Conservation (phyloP, 1,284 basidiomycete species). For the Lignosus rhinocerotis region DNA sequence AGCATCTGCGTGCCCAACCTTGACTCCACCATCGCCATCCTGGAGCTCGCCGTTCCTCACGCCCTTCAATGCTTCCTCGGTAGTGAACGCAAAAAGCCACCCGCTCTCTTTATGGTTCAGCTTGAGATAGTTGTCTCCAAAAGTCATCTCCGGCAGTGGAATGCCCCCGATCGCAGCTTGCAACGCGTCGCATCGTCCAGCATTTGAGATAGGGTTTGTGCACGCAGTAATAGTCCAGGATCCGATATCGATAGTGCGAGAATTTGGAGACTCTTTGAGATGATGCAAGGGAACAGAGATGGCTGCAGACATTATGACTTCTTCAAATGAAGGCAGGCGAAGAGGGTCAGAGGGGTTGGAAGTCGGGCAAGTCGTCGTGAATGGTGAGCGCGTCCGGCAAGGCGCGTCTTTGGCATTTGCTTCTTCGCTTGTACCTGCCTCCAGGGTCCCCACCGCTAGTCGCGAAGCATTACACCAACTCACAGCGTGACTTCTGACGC, state of each 20-base stretch:
- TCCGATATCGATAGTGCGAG: conserved; percentile 62
- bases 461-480: background rate
- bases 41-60: conserved; percentile 81
- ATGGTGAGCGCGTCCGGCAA: conserved; percentile 15
- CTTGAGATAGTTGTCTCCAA: conserved; percentile 81
- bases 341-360: background rate
- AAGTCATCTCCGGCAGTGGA: conserved; percentile 96
- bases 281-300: conserved; percentile 59
- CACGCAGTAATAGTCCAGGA: conserved; percentile 67
- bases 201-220: conserved; percentile 76
- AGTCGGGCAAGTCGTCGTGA: conserved; percentile 10
- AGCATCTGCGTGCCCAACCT: conserved; percentile 91
- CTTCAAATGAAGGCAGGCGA: conserved; percentile 20
- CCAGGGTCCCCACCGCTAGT: background rate
- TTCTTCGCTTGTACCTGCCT: background rate
- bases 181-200: conserved; percentile 69
- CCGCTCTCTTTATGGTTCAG: conserved; percentile 63
- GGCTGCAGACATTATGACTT: conserved; percentile 40
- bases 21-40: conserved; percentile 84
- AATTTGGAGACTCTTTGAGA: conserved; percentile 63
- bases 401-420: conserved; percentile 26
- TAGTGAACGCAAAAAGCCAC: conserved; percentile 70
- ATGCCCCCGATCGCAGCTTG: conserved; percentile 63
- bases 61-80: conserved; percentile 66
- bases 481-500: background rate